Conservation (phyloP, 495 filamentous ascomycete genomes). For the Lophiotrema nucula region DNA sequence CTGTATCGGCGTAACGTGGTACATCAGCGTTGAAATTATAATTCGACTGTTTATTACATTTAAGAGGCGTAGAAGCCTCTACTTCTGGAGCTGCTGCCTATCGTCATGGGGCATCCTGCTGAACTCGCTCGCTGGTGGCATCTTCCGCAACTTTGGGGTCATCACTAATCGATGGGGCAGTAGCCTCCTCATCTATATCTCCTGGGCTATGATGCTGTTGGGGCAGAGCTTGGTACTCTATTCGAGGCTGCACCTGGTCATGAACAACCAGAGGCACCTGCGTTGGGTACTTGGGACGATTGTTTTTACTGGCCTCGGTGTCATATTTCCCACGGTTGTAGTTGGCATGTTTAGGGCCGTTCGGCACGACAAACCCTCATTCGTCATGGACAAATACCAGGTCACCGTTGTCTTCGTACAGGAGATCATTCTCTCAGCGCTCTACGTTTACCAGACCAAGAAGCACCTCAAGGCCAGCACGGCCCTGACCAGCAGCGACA, state of each 20-base stretch:
- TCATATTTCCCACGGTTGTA: background rate
- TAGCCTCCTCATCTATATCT: background rate
- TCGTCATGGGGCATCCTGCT: slow-evolving; percentile 12
- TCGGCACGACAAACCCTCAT: background rate
- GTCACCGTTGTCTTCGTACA: background rate
- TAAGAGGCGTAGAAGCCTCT: slow-evolving; percentile 15
- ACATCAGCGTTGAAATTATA: slow-evolving; percentile 22
- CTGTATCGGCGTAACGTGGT: slow-evolving; percentile 4
- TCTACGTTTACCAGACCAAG: slow-evolving; percentile 6
- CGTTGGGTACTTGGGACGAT: background rate
- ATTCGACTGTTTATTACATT: slow-evolving; percentile 12
- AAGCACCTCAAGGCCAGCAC: slow-evolving; percentile 29
- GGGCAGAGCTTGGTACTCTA: background rate
- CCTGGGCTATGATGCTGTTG: background rate
- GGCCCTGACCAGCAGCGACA: background rate
- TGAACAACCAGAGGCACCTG: background rate
- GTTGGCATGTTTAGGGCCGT: background rate
- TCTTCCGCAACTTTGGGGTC: background rate
- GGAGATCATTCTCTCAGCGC: background rate
- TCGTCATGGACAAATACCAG: background rate
- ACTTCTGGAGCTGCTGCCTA: slow-evolving; percentile 21
- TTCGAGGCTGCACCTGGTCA: background rate
- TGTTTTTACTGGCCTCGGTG: background rate
- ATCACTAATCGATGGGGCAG: background rate
- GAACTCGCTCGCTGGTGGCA: too few species aligned